Conservation (phyloP, 1,284 basidiomycete species). For the Cryptococcus deneoformans region DNA sequence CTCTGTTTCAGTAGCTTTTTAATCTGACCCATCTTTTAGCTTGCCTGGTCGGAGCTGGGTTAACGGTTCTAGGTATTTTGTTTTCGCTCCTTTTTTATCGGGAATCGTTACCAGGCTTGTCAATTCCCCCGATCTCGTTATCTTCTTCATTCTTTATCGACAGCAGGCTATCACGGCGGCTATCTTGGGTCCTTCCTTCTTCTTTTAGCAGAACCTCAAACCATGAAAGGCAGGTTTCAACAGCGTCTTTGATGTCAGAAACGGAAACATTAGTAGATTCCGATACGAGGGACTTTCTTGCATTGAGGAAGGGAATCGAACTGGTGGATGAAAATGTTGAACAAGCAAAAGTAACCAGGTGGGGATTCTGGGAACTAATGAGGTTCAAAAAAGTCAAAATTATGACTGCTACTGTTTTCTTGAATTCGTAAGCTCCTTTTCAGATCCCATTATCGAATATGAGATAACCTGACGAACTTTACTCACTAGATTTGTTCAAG, state of each 20-base stretch:
- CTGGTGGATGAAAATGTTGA: background rate
- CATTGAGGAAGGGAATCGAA: constrained; percentile 7
- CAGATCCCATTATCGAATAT: background rate
- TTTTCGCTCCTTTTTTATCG: constrained; percentile 47
- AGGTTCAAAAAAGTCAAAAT: constrained; percentile 30
- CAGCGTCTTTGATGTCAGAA: constrained; percentile 10
- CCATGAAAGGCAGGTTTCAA: constrained; percentile 11
- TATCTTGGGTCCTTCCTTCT: constrained; percentile 2
- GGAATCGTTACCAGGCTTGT: constrained; percentile 30
- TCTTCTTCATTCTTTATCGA: background rate
- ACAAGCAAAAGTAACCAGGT: constrained; percentile 11
- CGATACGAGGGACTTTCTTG: constrained; percentile 12
- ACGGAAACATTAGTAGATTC: constrained; percentile 17
- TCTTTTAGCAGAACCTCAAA: background rate
- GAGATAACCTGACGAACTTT: background rate
- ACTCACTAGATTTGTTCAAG: constrained; percentile 30
- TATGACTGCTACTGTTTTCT: constrained; percentile 34
- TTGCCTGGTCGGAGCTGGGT: constrained; percentile 47
- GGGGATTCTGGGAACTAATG: constrained; percentile 42
- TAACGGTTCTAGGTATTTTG: constrained; percentile 49
- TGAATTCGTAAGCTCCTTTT: constrained; percentile 32
- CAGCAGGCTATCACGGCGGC: background rate
- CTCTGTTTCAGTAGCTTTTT: background rate
- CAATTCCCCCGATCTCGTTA: background rate
- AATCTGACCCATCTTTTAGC: constrained; percentile 20